Evolutionary conservation across 176 grass and related monocot genomes (phyloP), one percentile per base, ranked within the genome.

Genomic region (Bolboschoenus planiculmis): DNA sequence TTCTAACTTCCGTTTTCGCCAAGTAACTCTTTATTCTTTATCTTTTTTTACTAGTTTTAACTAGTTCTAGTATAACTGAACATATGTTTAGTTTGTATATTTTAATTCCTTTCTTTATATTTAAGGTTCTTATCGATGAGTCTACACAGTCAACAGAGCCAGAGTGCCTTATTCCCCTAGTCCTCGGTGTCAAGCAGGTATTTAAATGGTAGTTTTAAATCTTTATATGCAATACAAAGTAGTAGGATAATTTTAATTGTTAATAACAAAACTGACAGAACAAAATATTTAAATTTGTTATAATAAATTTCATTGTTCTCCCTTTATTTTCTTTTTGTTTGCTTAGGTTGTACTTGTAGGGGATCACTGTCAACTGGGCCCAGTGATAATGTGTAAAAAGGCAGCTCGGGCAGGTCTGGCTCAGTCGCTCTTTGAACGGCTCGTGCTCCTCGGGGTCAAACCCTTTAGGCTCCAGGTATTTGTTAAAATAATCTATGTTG

Each of bases 311-410:
- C 61, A 36, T 50, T 57, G 33, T 71, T 29, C 15, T 85, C 14
- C 11, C 83, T 13, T 88, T 73, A 64, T 79, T 58, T 65, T 35
- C 51, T 27, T 46, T 34, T 55, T 21, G 51, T 88, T 72, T 79
- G 48, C 83, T 60, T 84, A 96, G 93, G 97, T 91, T 67, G 97
- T 99, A 81, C 97, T 99, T 87, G 97, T 99, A 55, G 97, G 97
- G 82, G 97, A 99, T 85, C 97, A 99, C 88, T 96, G 97, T 65
- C 97, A 99, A 86, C 81, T 99, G 31, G 97, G 97, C 55, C 97
- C 97, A 56, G 97, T 99, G 36, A 99, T 96, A 59, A 99, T 99
- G 97, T 99, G 97, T 89, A 99, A 99, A 93, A 99, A 93, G 80
- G 97, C 97, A 55, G 97, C 97, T 29, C 93, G 97, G 72, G 97